These are phyloP conservation scores for Apiospora phragmitis DNA, from an alignment of 2,329 filamentous ascomycete genomes.

Conservation along the genomic window DNA sequence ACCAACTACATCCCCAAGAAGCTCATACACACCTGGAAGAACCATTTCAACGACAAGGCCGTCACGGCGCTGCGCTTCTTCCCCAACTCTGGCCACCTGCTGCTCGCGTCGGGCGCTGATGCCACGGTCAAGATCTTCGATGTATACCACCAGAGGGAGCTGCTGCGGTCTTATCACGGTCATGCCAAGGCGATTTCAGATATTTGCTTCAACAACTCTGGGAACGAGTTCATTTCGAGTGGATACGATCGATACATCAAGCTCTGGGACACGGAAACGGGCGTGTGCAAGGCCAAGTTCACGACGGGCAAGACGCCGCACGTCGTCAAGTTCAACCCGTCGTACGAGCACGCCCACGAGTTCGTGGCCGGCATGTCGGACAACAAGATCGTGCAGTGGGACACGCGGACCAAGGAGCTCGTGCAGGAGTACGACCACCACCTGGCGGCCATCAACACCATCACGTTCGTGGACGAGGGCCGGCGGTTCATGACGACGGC, in stretches of 20 bases:
- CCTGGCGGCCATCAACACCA: slow-evolving; percentile 94
- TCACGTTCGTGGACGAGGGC: slow-evolving; percentile 93
- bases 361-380: slow-evolving; percentile 97
- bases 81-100: slow-evolving; percentile 80
- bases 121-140: slow-evolving; percentile 93
- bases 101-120: slow-evolving; percentile 89
- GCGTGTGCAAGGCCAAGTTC: slow-evolving; percentile 83
- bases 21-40: slow-evolving; percentile 85
- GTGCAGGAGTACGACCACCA: slow-evolving; percentile 99
- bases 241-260: slow-evolving; percentile 97
- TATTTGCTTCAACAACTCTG: slow-evolving; percentile 79
- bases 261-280: slow-evolving; percentile 97
- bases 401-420: slow-evolving; percentile 75
- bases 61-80: slow-evolving; percentile 91
- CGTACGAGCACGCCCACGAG: slow-evolving; percentile 74
- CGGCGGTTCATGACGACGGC: slow-evolving; percentile 97
- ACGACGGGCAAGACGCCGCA: slow-evolving; percentile 94
- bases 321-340: slow-evolving; percentile 90
- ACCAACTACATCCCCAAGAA: slow-evolving; percentile 97
- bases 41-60: slow-evolving; percentile 70
- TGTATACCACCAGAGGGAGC: slow-evolving; percentile 83
- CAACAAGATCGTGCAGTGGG: slow-evolving; percentile 98
- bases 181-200: slow-evolving; percentile 91
- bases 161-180: slow-evolving; percentile 87
- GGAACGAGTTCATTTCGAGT: slow-evolving; percentile 83